Conservation (phyloP, 495 filamentous ascomycete species). For the Trichocladium uniseriatum region DNA sequence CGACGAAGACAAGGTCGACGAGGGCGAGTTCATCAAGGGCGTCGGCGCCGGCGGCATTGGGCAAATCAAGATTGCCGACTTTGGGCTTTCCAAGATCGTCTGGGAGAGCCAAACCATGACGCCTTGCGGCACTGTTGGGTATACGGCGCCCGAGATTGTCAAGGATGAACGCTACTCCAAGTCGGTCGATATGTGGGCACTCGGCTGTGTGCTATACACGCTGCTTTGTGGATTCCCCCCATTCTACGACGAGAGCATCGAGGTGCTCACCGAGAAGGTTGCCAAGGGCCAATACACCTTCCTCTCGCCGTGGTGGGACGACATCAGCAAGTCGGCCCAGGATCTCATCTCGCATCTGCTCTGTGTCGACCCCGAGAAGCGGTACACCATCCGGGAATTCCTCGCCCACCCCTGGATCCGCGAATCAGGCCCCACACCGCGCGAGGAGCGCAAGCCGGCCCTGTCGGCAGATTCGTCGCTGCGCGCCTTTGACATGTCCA, state of each 20-base stretch:
- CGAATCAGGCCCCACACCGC: slow-evolving; percentile 42
- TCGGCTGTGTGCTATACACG: slow-evolving; percentile 95
- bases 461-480: slow-evolving; percentile 33
- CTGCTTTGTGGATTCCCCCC: slow-evolving; percentile 94
- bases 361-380: slow-evolving; percentile 84
- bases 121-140: slow-evolving; percentile 94
- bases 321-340: slow-evolving; percentile 91
- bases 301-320: slow-evolving; percentile 98
- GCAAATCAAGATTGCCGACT: slow-evolving; percentile 93
- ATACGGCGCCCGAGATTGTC: slow-evolving; percentile 98
- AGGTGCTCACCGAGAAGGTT: slow-evolving; percentile 94
- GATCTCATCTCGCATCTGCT: slow-evolving; percentile 90
- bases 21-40: slow-evolving; percentile 83
- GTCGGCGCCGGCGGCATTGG: slow-evolving; percentile 89
- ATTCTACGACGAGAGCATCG: slow-evolving; percentile 98
- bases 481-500: slow-evolving; percentile 46
- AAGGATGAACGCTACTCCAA: slow-evolving; percentile 99
- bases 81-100: slow-evolving; percentile 92
- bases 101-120: slow-evolving; percentile 99
- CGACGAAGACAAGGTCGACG: slow-evolving; percentile 95
- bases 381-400: slow-evolving; percentile 83
- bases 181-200: slow-evolving; percentile 98
- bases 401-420: slow-evolving; percentile 87
- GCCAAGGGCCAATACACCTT: slow-evolving; percentile 96
- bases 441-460: slow-evolving; percentile 53